Evolutionary conservation across 345 rosid species (phyloP).

Genomic region (Diplotaxis tenuifolia): DNA sequence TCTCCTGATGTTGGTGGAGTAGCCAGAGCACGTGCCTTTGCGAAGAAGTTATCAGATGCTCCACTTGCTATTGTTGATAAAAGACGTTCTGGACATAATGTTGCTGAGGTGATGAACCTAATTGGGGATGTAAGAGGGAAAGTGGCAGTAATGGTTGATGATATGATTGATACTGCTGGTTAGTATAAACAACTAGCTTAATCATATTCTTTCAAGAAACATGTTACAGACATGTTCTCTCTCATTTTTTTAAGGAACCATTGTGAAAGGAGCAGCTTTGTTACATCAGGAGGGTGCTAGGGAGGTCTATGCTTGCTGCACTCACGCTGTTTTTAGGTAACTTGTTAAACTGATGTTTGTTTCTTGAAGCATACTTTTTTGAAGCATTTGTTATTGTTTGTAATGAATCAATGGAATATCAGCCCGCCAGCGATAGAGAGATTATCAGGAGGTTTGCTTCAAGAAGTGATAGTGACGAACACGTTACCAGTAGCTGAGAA

Average conservation of each 20-base stretch:
- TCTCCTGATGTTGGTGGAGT: slow-evolving; percentile 99
- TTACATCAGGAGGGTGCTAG: slow-evolving; percentile 96
- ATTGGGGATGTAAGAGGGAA: slow-evolving; percentile 96
- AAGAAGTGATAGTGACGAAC: slow-evolving; percentile 78
- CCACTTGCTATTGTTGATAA: slow-evolving; percentile 98
- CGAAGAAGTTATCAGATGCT: slow-evolving; percentile 90
- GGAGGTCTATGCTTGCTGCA: slow-evolving; percentile 97
- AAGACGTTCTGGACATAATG: slow-evolving; percentile 97
- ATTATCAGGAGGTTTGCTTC: slow-evolving; percentile 72
- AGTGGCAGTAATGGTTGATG: slow-evolving; percentile 98
- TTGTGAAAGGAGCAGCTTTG: slow-evolving; percentile 87
- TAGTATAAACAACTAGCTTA: slow-evolving; percentile 29
- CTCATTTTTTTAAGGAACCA: slow-evolving; percentile 56
- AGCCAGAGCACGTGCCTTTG: slow-evolving; percentile 97
- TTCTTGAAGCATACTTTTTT: not conserved
- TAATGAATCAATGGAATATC: slow-evolving; percentile 29
- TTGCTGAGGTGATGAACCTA: slow-evolving; percentile 98
- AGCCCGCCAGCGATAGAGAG: slow-evolving; percentile 77
- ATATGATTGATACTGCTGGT: slow-evolving; percentile 99
- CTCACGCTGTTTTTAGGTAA: slow-evolving; percentile 97
- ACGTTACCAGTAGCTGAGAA: slow-evolving; percentile 66
- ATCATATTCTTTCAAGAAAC: not conserved
- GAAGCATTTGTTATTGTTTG: not conserved
- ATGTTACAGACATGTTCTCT: not conserved
- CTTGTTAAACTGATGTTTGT: not conserved